These are phyloP conservation scores for Cucumis sativus DNA, from an alignment of 306 rosid species.

Conservation along the genomic window Cucumber_9930_V3 NC_026656.2:1949001-1949500, in stretches of 20 bases:
- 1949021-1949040: too few species aligned
- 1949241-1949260: not conserved
- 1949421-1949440: not conserved
- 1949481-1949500: not conserved
- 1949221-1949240: not conserved
- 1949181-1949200: not conserved
- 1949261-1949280: not conserved
- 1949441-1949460: not conserved
- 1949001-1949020: too few species aligned
- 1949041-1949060: not conserved
- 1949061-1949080: too few species aligned
- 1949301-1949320: not conserved
- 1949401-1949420: not conserved
- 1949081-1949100: not conserved
- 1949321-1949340: not conserved
- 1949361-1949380: not conserved
- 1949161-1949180: not conserved
- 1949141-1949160: too few species aligned
- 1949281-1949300: not conserved
- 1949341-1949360: not conserved
- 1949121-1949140: not conserved
- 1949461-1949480: not conserved
- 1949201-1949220: too few species aligned
- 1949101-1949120: not conserved
- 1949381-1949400: too few species aligned